These are phyloP conservation scores for Nitzschia inconspicua DNA, from an alignment of 108 stramenopile species.

Conservation along the genomic window DNA sequence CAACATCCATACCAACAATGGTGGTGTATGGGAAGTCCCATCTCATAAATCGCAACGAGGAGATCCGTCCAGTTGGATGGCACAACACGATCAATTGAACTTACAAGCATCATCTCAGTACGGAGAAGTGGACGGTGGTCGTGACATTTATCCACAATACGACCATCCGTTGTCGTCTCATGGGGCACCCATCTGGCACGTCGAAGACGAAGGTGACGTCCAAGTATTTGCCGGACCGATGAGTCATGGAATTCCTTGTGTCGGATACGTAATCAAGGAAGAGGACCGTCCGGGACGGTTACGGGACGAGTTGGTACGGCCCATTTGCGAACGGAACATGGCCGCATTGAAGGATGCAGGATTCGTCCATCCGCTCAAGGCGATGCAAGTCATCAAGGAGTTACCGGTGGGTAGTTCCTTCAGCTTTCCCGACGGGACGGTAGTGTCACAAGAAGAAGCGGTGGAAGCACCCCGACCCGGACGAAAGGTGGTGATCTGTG, in stretches of 20 bases:
- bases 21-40: slow-evolving; percentile 2
- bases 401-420: slow-evolving; percentile 65
- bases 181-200: slow-evolving; percentile 85
- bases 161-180: slow-evolving; percentile 63
- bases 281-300: slow-evolving; percentile 75
- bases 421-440: slow-evolving; percentile 92
- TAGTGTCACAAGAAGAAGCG: slow-evolving; percentile 75
- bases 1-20: slow-evolving; percentile 17
- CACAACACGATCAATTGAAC: slow-evolving; percentile 40
- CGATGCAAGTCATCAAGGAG: slow-evolving; percentile 82
- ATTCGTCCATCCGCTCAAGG: slow-evolving; percentile 78
- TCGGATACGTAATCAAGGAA: slow-evolving; percentile 92
- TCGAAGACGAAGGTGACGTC: slow-evolving; percentile 75
- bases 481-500: slow-evolving; percentile 91
- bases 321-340: slow-evolving; percentile 74
- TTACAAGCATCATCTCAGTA: slow-evolving; percentile 3
- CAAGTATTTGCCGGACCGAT: slow-evolving; percentile 88
- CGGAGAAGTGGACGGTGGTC: slow-evolving; percentile 56
- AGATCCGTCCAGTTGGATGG: slow-evolving; percentile 70
- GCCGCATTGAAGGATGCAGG: slow-evolving; percentile 64
- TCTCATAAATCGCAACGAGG: too few relatives aligned
- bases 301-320: slow-evolving; percentile 67
- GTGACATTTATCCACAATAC: slow-evolving; percentile 76
- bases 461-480: slow-evolving; percentile 77
- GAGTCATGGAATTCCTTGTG: slow-evolving; percentile 92